Percentiles rank a stretch among this genome's conserved stretches.
phyloP scores from a whole-genome alignment of 2,329 filamentous ascomycete genomes.

The Fusarium aywerte region DNA sequence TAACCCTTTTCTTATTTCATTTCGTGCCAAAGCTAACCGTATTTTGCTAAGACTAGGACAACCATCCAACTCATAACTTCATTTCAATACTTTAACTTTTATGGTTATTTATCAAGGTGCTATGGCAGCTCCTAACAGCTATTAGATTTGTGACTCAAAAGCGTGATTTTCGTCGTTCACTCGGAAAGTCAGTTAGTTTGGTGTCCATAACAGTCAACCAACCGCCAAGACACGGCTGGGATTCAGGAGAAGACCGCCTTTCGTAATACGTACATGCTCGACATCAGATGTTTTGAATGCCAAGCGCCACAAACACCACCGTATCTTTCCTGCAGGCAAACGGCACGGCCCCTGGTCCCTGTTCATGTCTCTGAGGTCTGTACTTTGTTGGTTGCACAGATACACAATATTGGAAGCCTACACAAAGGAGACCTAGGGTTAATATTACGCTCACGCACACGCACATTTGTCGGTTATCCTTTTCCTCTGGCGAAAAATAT shows the following conservation, averaged over 20 bases:
- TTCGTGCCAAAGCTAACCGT: not conserved
- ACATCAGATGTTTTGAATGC: conserved; percentile 5
- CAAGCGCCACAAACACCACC: conserved; percentile 6
- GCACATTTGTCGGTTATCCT: not conserved
- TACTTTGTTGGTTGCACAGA: conserved; percentile 4
- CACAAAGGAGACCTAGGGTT: not conserved
- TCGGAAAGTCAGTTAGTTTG: not conserved
- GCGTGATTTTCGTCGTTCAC: not conserved
- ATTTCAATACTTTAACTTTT: not conserved
- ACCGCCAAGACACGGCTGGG: not conserved
- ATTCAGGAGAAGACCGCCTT: not conserved
- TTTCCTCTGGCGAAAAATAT: not conserved
- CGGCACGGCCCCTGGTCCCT: not conserved
- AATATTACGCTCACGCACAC: not conserved
- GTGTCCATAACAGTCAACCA: not conserved
- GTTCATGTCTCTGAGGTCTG: not conserved
- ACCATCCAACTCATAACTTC: not conserved
- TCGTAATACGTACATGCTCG: not conserved
- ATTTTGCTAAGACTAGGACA: not conserved
- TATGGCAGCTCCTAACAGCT: not conserved
- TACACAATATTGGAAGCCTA: not conserved
- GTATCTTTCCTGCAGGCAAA: not conserved
- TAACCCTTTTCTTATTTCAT: no score
- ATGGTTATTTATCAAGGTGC: not conserved
- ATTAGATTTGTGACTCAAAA: not conserved